A percentile compares a stretch with the other conserved stretches of the same genome.
Evolutionary conservation across 1,139 yeast genomes (phyloP).

Genomic region (Lodderomyces beijingensis): DNA sequence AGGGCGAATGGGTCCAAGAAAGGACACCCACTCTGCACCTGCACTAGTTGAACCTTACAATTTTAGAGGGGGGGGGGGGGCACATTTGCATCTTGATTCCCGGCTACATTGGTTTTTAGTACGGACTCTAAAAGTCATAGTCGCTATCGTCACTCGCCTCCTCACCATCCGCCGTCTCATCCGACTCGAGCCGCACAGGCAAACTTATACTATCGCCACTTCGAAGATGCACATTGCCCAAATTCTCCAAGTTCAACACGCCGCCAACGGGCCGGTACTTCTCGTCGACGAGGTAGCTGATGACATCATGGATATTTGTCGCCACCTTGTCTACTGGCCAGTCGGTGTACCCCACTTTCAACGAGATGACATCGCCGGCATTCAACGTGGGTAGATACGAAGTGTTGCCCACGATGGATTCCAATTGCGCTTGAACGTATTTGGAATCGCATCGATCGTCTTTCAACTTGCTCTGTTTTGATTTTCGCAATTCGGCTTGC

Average conservation of each 20-base stretch:
- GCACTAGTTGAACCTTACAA: no score
- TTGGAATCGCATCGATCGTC: slow-evolving; percentile 58
- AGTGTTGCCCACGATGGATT: slow-evolving; percentile 57
- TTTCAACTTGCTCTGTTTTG: slow-evolving; percentile 38
- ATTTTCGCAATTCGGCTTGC: slow-evolving; percentile 22
- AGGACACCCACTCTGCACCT: no score
- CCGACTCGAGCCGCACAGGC: slow-evolving; percentile 24
- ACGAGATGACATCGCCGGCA: slow-evolving; percentile 42
- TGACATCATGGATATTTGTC: slow-evolving; percentile 52
- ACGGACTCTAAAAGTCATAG: slow-evolving; percentile 21
- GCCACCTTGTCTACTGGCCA: slow-evolving; percentile 42
- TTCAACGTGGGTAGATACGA: slow-evolving; percentile 56
- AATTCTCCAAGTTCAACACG: slow-evolving; percentile 36
- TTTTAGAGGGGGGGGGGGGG: no score
- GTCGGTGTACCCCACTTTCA: slow-evolving; percentile 51
- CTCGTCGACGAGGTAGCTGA: slow-evolving; percentile 46
- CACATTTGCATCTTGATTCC: no score
- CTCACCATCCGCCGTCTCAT: slow-evolving; percentile 13
- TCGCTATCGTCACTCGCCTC: slow-evolving; percentile 26
- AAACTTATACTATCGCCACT: slow-evolving; percentile 63
- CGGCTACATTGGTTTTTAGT: no score
- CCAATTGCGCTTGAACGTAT: slow-evolving; percentile 57
- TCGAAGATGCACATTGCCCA: slow-evolving; percentile 54
- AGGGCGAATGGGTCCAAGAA: no score
- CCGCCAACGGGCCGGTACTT: slow-evolving; percentile 59